Base-by-base conservation (phyloP, 2,329 filamentous ascomycete species). In the Neonectria faginata region DNA sequence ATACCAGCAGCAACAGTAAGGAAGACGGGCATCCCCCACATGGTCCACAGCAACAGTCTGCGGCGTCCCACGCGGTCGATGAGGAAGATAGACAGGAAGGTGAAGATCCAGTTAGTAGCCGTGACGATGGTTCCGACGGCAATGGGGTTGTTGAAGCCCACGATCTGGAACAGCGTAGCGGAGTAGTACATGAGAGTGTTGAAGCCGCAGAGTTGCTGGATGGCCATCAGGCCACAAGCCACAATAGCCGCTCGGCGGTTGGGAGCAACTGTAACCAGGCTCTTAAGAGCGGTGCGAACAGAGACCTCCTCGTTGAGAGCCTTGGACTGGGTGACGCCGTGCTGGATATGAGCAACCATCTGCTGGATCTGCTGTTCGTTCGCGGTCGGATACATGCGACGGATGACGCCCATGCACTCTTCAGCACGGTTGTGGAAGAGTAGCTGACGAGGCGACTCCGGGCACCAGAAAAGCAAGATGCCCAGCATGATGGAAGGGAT, bases 221-320 rank as follows among this genome's bases (percentile, higher is more conserved):
- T 77, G 1, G 79, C 81, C 81, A 83, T 83, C 12, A 83, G 64
- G 1, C 79, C 76, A 52, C 81, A 83, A 2, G 81, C 82, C 25
- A 75, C 73, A 31, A 83, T 68, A 5, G 82, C 70, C 0, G 81
- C 80, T 18, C 22, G 77, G 14, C 78, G 74, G 31, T 81, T 82
- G 8, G 73, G 65, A 0, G 76, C 76, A 6, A 76, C 74, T 2
- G 67, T 74, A 62, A 79, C 77, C 8, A 84, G 75, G 56, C 65
- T 69, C 31, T 58, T 59, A 6, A 71, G n/a, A 25, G 69, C 64
- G 31, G 67, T 70, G 20, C 64, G 57, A 14, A 64, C 36, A 6
- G 66, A 68, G 8, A 68, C 45, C 39, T 68, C 66, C 29, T 67
- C 64, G 39, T 68, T 68, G 9, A 68, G 50, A 12, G 57, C 62